Percentiles rank a stretch among this genome's conserved stretches.
phyloP scores from a whole-genome alignment of 176 grass and related monocot genomes.

The Oryza glumipatula region DNA sequence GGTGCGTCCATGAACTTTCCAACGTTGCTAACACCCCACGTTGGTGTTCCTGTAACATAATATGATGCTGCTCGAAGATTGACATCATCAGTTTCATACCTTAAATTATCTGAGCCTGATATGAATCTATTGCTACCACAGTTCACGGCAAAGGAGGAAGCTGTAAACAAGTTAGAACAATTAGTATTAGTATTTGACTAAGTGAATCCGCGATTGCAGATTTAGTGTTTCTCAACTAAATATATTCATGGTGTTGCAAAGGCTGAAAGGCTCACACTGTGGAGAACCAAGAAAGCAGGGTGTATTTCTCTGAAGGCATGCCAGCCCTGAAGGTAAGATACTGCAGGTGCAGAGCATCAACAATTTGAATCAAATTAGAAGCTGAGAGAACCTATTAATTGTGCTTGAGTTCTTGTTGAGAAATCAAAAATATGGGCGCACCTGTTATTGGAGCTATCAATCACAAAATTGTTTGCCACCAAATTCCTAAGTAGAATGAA shows the following conservation, averaged over 20 bases:
- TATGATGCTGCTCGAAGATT: constrained; percentile 57
- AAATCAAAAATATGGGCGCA: constrained; percentile 19
- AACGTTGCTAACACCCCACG: constrained; percentile 82
- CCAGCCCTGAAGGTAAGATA: constrained; percentile 52
- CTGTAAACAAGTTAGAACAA: constrained; percentile 47
- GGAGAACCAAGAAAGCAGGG: constrained; percentile 71
- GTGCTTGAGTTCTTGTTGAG: not conserved
- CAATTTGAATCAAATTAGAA: constrained; percentile 19
- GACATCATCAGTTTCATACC: constrained; percentile 55
- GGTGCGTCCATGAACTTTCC: constrained; percentile 53
- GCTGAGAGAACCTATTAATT: constrained; percentile 6
- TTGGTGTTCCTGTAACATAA: constrained; percentile 45
- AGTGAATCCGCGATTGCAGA: not conserved
- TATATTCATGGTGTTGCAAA: not conserved
- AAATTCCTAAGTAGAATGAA: constrained; percentile 65
- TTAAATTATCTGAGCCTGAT: constrained; percentile 55
- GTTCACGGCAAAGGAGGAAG: constrained; percentile 67
- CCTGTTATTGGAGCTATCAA: constrained; percentile 60
- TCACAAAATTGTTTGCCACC: constrained; percentile 77
- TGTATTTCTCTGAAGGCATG: constrained; percentile 71
- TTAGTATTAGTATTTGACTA: constrained; percentile 5
- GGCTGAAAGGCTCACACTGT: constrained; percentile 51
- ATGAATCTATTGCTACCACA: constrained; percentile 56
- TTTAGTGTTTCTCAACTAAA: constrained; percentile 3
- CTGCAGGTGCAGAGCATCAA: constrained; percentile 33